Evolutionary conservation across 257 asterid genomes (phyloP).

Genomic region (Lithospermum erythrorhizon): DNA sequence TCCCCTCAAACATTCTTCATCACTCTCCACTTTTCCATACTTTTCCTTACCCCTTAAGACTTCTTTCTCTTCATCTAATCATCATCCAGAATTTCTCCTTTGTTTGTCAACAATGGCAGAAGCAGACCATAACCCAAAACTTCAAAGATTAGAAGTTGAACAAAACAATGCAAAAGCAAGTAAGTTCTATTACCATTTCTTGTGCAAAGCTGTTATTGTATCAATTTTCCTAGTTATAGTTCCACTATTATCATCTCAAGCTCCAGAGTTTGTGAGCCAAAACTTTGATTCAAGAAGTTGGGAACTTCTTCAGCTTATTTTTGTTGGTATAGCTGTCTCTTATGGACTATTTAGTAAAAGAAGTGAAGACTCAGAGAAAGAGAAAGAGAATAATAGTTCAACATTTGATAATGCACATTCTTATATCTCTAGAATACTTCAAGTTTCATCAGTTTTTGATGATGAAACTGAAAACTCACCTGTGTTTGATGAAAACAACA

Average conservation of each 20-base stretch:
- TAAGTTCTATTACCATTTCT: slow-evolving; percentile 36
- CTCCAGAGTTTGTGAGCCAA: slow-evolving; percentile 65
- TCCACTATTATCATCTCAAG: slow-evolving; percentile 54
- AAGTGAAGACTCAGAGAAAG: slow-evolving; percentile 51
- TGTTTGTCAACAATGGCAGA: slow-evolving; percentile 47
- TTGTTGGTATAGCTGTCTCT: slow-evolving; percentile 91
- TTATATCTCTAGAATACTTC: slow-evolving; percentile 55
- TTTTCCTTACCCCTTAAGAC: slow-evolving; percentile 45
- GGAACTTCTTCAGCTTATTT: slow-evolving; percentile 84
- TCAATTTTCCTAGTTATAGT: slow-evolving; percentile 42
- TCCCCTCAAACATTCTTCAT: slow-evolving; percentile 41
- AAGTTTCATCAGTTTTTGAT: slow-evolving; percentile 77
- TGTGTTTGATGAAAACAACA: slow-evolving; percentile 39
- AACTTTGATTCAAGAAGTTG: slow-evolving; percentile 52
- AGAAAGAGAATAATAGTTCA: slow-evolving; percentile 11
- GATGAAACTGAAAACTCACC: slow-evolving; percentile 53
- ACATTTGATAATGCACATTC: slow-evolving; percentile 52
- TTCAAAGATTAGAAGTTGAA: slow-evolving; percentile 16
- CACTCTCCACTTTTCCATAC: slow-evolving; percentile 29
- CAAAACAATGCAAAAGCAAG: slow-evolving; percentile 31
- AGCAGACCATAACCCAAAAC: slow-evolving; percentile 20
- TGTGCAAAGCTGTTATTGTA: slow-evolving; percentile 47
- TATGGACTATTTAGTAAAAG: slow-evolving; percentile 81
- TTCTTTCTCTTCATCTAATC: slow-evolving; percentile 24
- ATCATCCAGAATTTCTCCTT: slow-evolving; percentile 13